Base-by-base conservation (phyloP, 1,284 basidiomycete genomes). In the Violaceomyces palustris region DNA sequence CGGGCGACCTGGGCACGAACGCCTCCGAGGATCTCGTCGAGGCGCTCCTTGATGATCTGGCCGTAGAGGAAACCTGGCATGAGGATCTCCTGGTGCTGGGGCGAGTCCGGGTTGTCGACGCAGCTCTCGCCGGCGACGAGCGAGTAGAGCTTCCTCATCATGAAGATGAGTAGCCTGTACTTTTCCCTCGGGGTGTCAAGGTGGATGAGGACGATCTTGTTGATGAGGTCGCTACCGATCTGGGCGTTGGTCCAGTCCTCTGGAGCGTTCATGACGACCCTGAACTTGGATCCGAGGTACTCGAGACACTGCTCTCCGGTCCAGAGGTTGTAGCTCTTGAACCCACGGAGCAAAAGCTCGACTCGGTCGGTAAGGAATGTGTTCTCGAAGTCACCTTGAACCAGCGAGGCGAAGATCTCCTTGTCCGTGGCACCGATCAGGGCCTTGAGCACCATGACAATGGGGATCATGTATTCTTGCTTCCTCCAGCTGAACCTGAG, bases 351-450 rank as follows among this genome's bases (percentile, higher is more conserved):
- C n/a, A 99, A 79, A n/a, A 98, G 78, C 76, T 99, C 94, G 37
- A 98, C 89, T 48, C 94, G 89, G 75, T 98, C 94, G 14, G 91
- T 92, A 71, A 98, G 77, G 78, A 97, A 98, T 0, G 94, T 98
- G 74, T 99, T 93, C 46, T 88, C 86, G 72, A 91, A 90, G 74
- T 97, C 93, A 68, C 91, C 86, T 83, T 97, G 94, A 64, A 94
- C 85, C 61, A 99, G 81, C n/a, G 89, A 88, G 74, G 93, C 87
- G 68, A 98, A 98, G 50, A 99, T 91, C 74, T 98, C 94, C 74
- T 87, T 88, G 78, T 99, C 94, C 18, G 87, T 90, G 12, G 92
- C 88, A 29, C 62, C 58, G n/a, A 92, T 83, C 28, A 98, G 82
- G 25, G 92, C 92, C 73, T 98, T 98, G 63, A 99, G 81, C 64